Base-by-base conservation (phyloP, 768 basidiomycete species). In the Boletales sp. region DNA sequence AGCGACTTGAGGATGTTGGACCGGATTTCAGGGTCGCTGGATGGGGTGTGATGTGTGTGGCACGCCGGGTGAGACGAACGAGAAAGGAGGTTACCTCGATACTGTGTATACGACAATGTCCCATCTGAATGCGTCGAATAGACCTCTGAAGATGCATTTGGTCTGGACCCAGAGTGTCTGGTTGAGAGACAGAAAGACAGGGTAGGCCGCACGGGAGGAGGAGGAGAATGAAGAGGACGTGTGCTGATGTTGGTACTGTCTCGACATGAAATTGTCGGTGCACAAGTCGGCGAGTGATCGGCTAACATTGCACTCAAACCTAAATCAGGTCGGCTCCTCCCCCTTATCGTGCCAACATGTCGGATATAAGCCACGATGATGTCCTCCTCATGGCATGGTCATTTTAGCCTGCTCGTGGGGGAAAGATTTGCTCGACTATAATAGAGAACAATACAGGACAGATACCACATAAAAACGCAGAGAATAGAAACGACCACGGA, bases 121-220 rank as follows among this genome's bases (percentile, higher is more conserved):
- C 85, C 86, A 88, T 29, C 87, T 78, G 64, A 80, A 86, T 13
- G 87, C 80, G 69, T 91, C 89, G 37, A 79, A 60, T 11, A 90
- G 62, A 14, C 89, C 90, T 10, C 68, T 67, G 57, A 73, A 73
- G 13, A 78, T 74, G 71, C 82, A 90, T 45, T 65, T 72, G 10
- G 80, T 51, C 58, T 90, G 88, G 4, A 89, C 70, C 59, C 70
- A 63, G 15, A 80, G 61, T 0, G 87, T 83, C 21, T 86, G 79
- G 13, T 73, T 74, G 4, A 86, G 54, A 2, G 87, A 76, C 8
- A 90, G 74, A 65, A 90, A 91, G 12, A 73, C 64, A 1, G 90
- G 88, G 66, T 90, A 91, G 2, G 75, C 65, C 4, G 76, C 64
- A 34, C 85, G 73, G 17, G 84, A 70, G 32, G 9, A 43, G 4